Evolutionary conservation across 2,329 filamentous ascomycete genomes (phyloP).

Genomic region (Aspergillus pseudonomiae): DNA sequence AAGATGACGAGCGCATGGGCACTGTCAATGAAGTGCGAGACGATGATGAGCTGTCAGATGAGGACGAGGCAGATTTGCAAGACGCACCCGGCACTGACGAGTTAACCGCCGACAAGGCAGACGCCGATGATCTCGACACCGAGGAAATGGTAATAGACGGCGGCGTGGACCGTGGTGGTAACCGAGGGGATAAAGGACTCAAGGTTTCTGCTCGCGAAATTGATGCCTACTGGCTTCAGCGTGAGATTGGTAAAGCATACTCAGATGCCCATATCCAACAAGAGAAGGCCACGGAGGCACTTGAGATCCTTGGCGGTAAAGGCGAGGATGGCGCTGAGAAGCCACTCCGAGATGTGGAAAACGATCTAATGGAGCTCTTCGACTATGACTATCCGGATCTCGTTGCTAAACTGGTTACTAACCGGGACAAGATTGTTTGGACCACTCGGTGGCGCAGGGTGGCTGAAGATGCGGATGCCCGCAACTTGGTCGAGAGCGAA

Average conservation of each 20-base stretch:
- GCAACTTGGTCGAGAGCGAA: slow-evolving; percentile 78
- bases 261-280: slow-evolving; percentile 90
- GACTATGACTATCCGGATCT: slow-evolving; percentile 96
- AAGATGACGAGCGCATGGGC: slow-evolving; percentile 77
- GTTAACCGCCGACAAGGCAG: slow-evolving; percentile 37
- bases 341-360: slow-evolving; percentile 89
- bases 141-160: slow-evolving; percentile 86
- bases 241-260: slow-evolving; percentile 86
- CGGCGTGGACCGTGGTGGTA: slow-evolving; percentile 50
- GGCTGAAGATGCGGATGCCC: slow-evolving; percentile 73
- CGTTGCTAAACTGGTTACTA: slow-evolving; percentile 86
- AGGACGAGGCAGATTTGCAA: slow-evolving; percentile 70
- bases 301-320: slow-evolving; percentile 79
- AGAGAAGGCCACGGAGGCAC: slow-evolving; percentile 83
- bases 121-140: slow-evolving; percentile 52
- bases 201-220: slow-evolving; percentile 84
- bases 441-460: slow-evolving; percentile 83
- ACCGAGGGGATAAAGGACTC: slow-evolving; percentile 50
- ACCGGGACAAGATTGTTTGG: slow-evolving; percentile 94
- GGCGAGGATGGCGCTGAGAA: slow-evolving; percentile 77
- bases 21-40: slow-evolving; percentile 86
- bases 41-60: slow-evolving; percentile 74
- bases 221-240: slow-evolving; percentile 95
- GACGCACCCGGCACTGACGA: slow-evolving; percentile 59
- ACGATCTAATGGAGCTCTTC: slow-evolving; percentile 97